A percentile compares a stretch with the other conserved stretches of the same genome.
These are phyloP conservation scores for Acarospora socialis DNA, from an alignment of 2,329 filamentous ascomycete genomes.

Conservation along the genomic window DNA sequence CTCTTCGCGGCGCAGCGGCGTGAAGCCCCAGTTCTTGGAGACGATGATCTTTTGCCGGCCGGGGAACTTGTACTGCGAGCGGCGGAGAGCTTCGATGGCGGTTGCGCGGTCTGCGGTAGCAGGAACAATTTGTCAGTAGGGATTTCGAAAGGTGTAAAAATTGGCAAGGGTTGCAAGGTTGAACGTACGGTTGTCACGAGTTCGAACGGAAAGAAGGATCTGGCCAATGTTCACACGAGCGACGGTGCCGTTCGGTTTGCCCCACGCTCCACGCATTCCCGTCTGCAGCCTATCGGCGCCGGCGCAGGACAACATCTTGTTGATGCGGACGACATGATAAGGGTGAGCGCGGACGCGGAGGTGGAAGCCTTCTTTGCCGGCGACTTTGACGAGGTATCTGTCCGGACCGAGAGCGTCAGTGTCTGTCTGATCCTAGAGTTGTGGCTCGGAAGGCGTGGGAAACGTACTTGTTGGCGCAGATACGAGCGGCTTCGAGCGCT, in stretches of 20 bases:
- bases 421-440: slow-evolving; percentile 19
- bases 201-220: slow-evolving; percentile 94
- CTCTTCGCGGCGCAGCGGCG: slow-evolving; percentile 90
- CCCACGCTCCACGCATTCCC: slow-evolving; percentile 99
- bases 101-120: slow-evolving; percentile 59
- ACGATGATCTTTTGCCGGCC: slow-evolving; percentile 99
- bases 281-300: slow-evolving; percentile 99
- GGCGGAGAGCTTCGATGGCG: slow-evolving; percentile 96
- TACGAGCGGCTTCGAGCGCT: slow-evolving; percentile 98
- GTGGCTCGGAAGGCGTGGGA: slow-evolving; percentile 41
- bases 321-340: slow-evolving; percentile 99
- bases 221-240: slow-evolving; percentile 99
- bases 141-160: background rate
- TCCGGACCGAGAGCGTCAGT: background rate
- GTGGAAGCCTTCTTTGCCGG: slow-evolving; percentile 60
- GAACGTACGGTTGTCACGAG: slow-evolving; percentile 72
- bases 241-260: slow-evolving; percentile 97
- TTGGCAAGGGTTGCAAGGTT: background rate
- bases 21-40: slow-evolving; percentile 99
- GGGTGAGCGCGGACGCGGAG: slow-evolving; percentile 76
- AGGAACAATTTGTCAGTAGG: background rate
- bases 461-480: slow-evolving; percentile 96
- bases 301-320: slow-evolving; percentile 99
- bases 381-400: slow-evolving; percentile 53
- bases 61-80: slow-evolving; percentile 99